Base-by-base conservation (phyloP, 192 early-diverging fungal genomes). In the Phycomyces blakesleeanus region DNA sequence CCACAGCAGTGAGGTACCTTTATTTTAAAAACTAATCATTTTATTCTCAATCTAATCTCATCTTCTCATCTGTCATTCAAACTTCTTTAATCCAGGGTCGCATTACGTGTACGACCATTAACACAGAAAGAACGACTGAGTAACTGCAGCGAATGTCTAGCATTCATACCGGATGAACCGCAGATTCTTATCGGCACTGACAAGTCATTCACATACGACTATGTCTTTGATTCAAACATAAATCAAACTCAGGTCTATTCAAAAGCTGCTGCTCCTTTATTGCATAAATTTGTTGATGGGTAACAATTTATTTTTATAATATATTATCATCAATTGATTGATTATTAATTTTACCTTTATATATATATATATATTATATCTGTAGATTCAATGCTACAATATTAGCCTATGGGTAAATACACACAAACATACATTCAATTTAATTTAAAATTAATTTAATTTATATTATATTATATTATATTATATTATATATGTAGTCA, bases 301-400 rank as follows among this genome's bases (percentile, higher is more conserved):
- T 89, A 80, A 72, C 57, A 20, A 38, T 9, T 12, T 24, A 58
- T 51, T 15, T 57, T 54, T 29, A 49, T 15, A 22, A 54, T 34
- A 26, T 53, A 29, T 41, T 55, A n/a, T 63, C n/a, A n/a, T n/a
- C n/a, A n/a, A n/a, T n/a, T n/a, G n/a, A n/a, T n/a, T n/a, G n/a
- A n/a, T n/a, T n/a, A n/a, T n/a, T n/a, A n/a, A n/a, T n/a, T n/a
- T n/a, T n/a, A n/a, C n/a, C n/a, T n/a, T n/a, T n/a, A n/a, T n/a
- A n/a, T n/a, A n/a, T n/a, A n/a, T n/a, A n/a, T n/a, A n/a, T n/a
- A n/a, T n/a, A n/a, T n/a, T n/a, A n/a, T n/a, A n/a, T 42, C 12
- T 41, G 25, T 68, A 84, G 95, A n/a, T 95, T 90, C 73, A 98
- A 97, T 80, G 91, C 85, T 34, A 97, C 96, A 1, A 88, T 98